These are phyloP conservation scores for Amanita pallidorosea DNA, from an alignment of 768 basidiomycete genomes.

Conservation along the genomic window DNA sequence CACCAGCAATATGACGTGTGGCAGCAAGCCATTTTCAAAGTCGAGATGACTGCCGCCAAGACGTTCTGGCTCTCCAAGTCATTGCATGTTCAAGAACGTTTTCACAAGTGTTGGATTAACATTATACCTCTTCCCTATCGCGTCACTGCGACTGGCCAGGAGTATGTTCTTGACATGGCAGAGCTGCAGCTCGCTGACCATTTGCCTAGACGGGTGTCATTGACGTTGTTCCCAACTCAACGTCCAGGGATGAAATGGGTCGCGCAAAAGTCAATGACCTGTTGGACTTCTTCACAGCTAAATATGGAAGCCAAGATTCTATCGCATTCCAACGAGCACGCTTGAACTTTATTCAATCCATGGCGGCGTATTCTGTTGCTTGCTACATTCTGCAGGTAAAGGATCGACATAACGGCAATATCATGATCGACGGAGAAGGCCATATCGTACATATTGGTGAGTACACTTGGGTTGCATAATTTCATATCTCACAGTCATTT, in stretches of 20 bases:
- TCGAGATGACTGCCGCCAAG: conserved; percentile 97
- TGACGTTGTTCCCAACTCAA: conserved; percentile 95
- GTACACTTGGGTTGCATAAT: conserved; percentile 13
- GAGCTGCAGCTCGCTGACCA: background rate
- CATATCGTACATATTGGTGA: conserved; percentile 93
- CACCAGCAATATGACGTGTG: conserved; percentile 75
- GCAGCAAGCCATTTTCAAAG: conserved; percentile 99
- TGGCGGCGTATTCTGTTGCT: conserved; percentile 98
- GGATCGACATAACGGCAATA: conserved; percentile 98
- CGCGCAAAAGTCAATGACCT: conserved; percentile 96
- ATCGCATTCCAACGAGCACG: conserved; percentile 86
- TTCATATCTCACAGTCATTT: conserved; percentile 3
- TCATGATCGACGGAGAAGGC: conserved; percentile 98
- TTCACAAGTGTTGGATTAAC: conserved; percentile 83
- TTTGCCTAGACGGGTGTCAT: conserved; percentile 83
- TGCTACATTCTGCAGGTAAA: conserved; percentile 99
- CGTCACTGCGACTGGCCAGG: conserved; percentile 95
- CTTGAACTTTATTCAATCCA: conserved; percentile 94
- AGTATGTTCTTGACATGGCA: conserved; percentile 33
- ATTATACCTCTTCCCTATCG: conserved; percentile 91
- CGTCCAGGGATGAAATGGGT: conserved; percentile 98
- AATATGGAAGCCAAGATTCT: conserved; percentile 87
- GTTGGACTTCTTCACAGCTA: conserved; percentile 85
- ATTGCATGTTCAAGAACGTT: conserved; percentile 99
- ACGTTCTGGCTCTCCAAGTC: conserved; percentile 92